Conservation (phyloP, 108 stramenopile genomes). For the Cyclotella kingstonii region DNA sequence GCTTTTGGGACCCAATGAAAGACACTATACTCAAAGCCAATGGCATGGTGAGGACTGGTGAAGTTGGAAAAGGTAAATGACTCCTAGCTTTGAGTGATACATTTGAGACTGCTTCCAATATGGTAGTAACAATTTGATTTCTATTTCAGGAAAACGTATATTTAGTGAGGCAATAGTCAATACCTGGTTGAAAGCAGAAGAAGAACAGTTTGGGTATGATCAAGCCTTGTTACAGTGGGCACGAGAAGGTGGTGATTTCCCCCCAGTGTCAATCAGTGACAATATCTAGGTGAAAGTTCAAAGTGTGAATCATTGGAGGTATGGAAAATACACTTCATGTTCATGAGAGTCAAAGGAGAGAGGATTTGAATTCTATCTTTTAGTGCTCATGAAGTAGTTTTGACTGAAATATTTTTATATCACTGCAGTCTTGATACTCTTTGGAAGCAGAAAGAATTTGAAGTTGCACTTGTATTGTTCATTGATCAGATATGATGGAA, state of each 20-base stretch:
- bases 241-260: constrained; percentile 27
- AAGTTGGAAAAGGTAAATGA: constrained; percentile 21
- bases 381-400: no score
- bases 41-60: constrained; percentile 13
- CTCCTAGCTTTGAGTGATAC: background rate
- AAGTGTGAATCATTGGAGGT: no score
- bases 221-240: constrained; percentile 31
- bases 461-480: no score
- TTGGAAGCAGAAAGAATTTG: no score
- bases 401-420: no score
- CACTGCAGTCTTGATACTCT: no score
- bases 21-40: constrained; percentile 10
- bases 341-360: no score
- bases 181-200: constrained; percentile 33
- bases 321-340: no score
- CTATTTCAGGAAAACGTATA: constrained; percentile 4
- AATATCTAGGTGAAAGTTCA: background rate
- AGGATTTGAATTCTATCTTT: no score
- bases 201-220: constrained; percentile 31
- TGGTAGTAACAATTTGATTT: background rate
- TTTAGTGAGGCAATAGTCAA: constrained; percentile 24
- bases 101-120: background rate
- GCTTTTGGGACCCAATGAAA: constrained; percentile 27
- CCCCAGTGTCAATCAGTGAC: background rate
- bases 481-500: no score